Evolutionary conservation across 345 rosid species (phyloP).

Genomic region (Melaleuca alternifolia): DNA sequence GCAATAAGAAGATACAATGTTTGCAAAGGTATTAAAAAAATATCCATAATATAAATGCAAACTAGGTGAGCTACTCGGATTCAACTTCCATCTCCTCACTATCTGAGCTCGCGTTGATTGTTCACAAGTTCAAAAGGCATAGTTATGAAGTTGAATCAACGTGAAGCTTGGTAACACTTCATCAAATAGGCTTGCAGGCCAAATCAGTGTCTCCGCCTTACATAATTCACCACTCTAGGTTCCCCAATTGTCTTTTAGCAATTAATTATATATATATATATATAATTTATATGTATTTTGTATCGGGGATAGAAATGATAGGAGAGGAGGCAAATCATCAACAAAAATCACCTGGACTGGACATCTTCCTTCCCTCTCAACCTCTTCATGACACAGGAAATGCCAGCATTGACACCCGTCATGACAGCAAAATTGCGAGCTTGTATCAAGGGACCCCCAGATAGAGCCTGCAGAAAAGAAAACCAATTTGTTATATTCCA

Average conservation of each 20-base stretch:
- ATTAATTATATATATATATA: background rate
- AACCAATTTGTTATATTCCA: background rate
- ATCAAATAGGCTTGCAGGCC: background rate
- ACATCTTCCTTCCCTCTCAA: conserved; percentile 94
- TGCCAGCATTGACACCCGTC: conserved; percentile 93
- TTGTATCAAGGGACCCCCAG: conserved; percentile 88
- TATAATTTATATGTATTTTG: no score
- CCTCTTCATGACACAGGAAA: conserved; percentile 74
- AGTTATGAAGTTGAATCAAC: background rate
- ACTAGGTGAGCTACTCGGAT: background rate
- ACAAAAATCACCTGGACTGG: conserved; percentile 53
- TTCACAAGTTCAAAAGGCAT: background rate
- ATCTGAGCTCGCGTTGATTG: background rate
- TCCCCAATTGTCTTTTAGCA: background rate
- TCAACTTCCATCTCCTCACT: background rate
- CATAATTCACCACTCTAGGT: background rate
- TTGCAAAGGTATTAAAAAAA: background rate
- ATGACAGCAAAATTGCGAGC: conserved; percentile 96
- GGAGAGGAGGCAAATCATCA: background rate
- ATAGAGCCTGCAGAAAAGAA: conserved; percentile 44
- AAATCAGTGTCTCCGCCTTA: background rate
- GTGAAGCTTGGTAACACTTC: background rate
- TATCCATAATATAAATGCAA: background rate
- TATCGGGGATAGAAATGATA: background rate
- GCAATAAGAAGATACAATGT: background rate